These are phyloP conservation scores for Wallacemonas sp. DNA, from an alignment of 208 protist genomes.

Conservation along the genomic window DNA sequence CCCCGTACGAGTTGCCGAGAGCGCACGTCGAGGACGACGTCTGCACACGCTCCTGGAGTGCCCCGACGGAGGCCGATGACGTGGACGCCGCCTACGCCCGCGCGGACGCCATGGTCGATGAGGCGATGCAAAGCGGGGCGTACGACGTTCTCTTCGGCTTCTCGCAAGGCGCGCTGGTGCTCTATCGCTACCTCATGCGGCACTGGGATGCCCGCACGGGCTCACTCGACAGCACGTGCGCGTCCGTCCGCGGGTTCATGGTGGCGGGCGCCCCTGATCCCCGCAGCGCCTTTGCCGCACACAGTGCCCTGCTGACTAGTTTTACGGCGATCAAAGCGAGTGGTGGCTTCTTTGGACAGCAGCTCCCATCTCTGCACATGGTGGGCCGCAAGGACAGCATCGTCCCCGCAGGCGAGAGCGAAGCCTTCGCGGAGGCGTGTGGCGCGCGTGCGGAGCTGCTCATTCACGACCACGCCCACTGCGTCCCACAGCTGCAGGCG, in stretches of 20 bases:
- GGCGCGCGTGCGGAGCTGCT: slow-evolving; percentile 41
- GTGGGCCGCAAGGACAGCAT: slow-evolving; percentile 74
- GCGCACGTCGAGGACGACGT: slow-evolving; percentile 45
- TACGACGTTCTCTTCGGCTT: slow-evolving; percentile 81
- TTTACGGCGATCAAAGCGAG: background rate
- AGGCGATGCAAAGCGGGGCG: slow-evolving; percentile 26
- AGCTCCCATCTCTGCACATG: slow-evolving; percentile 75
- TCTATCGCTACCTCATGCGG: slow-evolving; percentile 64
- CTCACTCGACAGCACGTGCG: slow-evolving; percentile 19
- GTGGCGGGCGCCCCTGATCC: slow-evolving; percentile 74
- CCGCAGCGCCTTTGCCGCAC: slow-evolving; percentile 36
- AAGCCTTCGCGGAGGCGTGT: slow-evolving; percentile 58
- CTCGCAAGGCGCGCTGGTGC: slow-evolving; percentile 78
- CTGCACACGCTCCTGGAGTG: slow-evolving; percentile 65
- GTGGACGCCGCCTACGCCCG: slow-evolving; percentile 35
- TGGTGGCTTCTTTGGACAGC: slow-evolving; percentile 32
- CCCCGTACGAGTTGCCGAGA: slow-evolving; percentile 50
- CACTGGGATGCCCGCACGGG: slow-evolving; percentile 23
- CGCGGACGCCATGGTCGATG: slow-evolving; percentile 47
- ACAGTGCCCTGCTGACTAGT: slow-evolving; percentile 1
- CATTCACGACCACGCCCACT: slow-evolving; percentile 84
- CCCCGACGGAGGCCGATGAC: background rate
- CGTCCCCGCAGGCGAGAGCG: slow-evolving; percentile 61
- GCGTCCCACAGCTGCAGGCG: slow-evolving; percentile 63
- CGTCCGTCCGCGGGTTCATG: slow-evolving; percentile 38